Evolutionary conservation across 441 rosid genomes (phyloP), one percentile per base, ranked within the genome.

Genomic region (Aleurites moluccanus): DNA sequence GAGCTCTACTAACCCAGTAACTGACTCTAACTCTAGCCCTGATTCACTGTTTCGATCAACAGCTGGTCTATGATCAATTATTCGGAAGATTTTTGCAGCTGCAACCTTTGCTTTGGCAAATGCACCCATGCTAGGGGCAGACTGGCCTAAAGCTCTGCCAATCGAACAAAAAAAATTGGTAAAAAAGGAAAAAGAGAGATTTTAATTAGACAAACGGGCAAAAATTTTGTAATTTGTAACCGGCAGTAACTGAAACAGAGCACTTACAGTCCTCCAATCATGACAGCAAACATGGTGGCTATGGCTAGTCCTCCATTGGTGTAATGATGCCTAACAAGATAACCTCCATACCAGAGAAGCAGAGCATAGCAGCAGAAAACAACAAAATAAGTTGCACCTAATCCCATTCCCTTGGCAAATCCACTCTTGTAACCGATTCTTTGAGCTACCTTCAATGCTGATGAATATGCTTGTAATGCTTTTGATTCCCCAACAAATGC

Each of bases 281-380:
- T 96, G 71, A 96, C 99, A 5, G 97, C 93, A 74, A 96, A 96
- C 99, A 96, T 96, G 66, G 99, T 96, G 52, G 99, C 84, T 30
- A 96, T 92, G 6, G 99, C 99, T 40, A 96, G 97, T 62, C 98
- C 99, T 76, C 99, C 99, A 80, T 96, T 92, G 66, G 99, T 96
- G 77, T 83, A 86, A 87, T 88, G 99, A 60, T 94, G 98, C 35
- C 99, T 86, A 50, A 96, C 98, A 40, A 96, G 96, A 60, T 89
- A 92, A 20, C 99, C 99, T 16, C 99, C 99, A 75, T 96, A 96
- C 99, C 99, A 96, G 40, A 96, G 97, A 77, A 96, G 93, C 57
- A 96, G 89, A 20, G 98, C 99, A 64, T 96, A 96, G 67, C 86
- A 93, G 77, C 99, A 96, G 76, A 96, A 96, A 67, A 96, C 99